Conservation (phyloP, 164 flowering plant genomes). For the Euptelea pleiosperma region DNA sequence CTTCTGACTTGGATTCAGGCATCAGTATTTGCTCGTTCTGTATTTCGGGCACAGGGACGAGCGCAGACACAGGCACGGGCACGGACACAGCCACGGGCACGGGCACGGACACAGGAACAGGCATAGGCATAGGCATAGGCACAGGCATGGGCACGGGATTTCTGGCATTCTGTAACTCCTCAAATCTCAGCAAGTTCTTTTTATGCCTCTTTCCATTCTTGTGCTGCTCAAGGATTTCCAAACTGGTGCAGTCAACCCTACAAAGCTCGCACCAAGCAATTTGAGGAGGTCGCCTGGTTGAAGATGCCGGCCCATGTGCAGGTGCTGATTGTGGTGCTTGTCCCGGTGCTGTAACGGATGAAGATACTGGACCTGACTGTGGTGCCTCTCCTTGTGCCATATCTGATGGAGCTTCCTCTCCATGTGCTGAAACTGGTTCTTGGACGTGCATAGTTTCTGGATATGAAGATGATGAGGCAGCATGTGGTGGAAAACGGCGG, state of each 20-base stretch:
- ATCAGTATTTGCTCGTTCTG: constrained; percentile 13
- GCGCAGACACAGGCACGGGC: background rate
- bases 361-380: background rate
- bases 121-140: background rate
- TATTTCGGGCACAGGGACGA: background rate
- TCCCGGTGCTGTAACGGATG: constrained; percentile 10
- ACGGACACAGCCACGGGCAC: background rate
- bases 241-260: constrained; percentile 55
- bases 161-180: constrained; percentile 33
- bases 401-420: constrained; percentile 1
- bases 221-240: constrained; percentile 59
- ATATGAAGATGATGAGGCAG: constrained; percentile 15
- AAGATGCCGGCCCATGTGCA: constrained; percentile 12
- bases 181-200: constrained; percentile 39
- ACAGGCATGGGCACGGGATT: constrained; percentile 8
- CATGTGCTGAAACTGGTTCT: constrained; percentile 11
- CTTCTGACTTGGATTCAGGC: constrained; percentile 18
- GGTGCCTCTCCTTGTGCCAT: constrained; percentile 7
- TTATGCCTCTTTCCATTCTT: constrained; percentile 61
- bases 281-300: constrained; percentile 23
- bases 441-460: constrained; percentile 8
- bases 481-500: constrained; percentile 20
- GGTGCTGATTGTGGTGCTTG: constrained; percentile 12
- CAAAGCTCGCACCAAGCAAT: constrained; percentile 64
- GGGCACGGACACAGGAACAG: background rate